phyloP scores from a whole-genome alignment of 2,329 filamentous ascomycete genomes.

The Aspergillus latus region DNA sequence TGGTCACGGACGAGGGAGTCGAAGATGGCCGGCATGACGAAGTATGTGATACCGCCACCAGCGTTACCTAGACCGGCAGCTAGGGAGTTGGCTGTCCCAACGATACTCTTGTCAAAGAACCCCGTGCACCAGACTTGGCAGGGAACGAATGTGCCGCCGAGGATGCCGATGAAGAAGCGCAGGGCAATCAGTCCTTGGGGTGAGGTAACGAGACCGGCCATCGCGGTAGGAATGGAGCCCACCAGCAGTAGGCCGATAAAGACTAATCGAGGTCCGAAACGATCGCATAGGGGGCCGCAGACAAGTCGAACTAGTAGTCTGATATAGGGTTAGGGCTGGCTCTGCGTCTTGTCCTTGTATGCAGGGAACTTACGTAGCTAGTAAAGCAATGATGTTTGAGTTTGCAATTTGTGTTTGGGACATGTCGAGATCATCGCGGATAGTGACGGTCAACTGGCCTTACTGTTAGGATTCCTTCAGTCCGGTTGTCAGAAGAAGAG shows the following conservation, averaged over 20 bases:
- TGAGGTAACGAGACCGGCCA: constrained; percentile 73
- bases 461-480: constrained; percentile 19
- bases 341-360: not conserved
- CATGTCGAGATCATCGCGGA: constrained; percentile 74
- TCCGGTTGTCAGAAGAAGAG: not conserved
- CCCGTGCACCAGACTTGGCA: constrained; percentile 92
- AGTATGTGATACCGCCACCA: constrained; percentile 88
- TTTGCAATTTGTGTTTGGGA: constrained; percentile 72
- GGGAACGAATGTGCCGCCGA: constrained; percentile 47
- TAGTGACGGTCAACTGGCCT: constrained; percentile 65
- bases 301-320: constrained; percentile 73
- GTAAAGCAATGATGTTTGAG: constrained; percentile 83
- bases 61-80: constrained; percentile 84
- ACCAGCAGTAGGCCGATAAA: constrained; percentile 75
- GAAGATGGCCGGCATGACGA: constrained; percentile 87
- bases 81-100: constrained; percentile 83
- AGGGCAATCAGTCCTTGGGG: constrained; percentile 53
- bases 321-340: not conserved
- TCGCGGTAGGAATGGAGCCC: constrained; percentile 76
- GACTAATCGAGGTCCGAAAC: constrained; percentile 75
- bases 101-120: constrained; percentile 90
- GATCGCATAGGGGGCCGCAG: constrained; percentile 81
- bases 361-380: constrained; percentile 57
- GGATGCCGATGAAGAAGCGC: constrained; percentile 46
- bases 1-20: constrained; percentile 66